These are phyloP conservation scores for Metschnikowia peoriensis DNA, from an alignment of 805 yeast genomes.

Conservation along the genomic window DNA sequence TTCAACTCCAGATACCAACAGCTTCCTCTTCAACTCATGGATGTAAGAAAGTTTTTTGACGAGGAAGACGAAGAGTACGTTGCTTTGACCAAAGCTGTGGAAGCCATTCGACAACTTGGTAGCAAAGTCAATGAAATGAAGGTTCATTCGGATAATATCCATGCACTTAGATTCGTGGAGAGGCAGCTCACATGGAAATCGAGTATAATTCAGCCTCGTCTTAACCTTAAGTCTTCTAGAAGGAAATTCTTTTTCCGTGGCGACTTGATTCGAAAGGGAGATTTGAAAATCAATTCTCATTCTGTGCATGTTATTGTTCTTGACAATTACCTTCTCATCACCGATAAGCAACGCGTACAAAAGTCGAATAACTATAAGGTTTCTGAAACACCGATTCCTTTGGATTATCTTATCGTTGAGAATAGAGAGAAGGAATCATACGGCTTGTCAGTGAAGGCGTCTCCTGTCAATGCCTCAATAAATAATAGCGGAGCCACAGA, in stretches of 20 bases:
- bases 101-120: conserved; percentile 54
- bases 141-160: conserved; percentile 56
- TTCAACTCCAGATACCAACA: conserved; percentile 46
- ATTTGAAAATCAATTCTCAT: conserved; percentile 57
- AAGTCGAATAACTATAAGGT: conserved; percentile 36
- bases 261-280: conserved; percentile 58
- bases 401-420: conserved; percentile 55
- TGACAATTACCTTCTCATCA: conserved; percentile 69
- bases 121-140: conserved; percentile 60
- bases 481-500: background rate
- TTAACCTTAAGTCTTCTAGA: conserved; percentile 40
- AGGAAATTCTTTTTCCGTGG: conserved; percentile 61
- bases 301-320: conserved; percentile 54
- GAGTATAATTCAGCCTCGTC: conserved; percentile 42
- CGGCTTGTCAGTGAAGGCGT: background rate
- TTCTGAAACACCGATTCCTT: conserved; percentile 48
- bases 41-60: conserved; percentile 48
- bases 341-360: conserved; percentile 51
- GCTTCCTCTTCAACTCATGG: conserved; percentile 59
- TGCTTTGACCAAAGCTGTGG: conserved; percentile 51
- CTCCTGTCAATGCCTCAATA: background rate
- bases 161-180: conserved; percentile 53
- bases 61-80: conserved; percentile 50
- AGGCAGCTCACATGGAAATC: conserved; percentile 54
- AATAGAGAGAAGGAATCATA: conserved; percentile 21